Conservation (phyloP, 768 basidiomycete genomes). For the Macrolepiota dolichaula region DNA sequence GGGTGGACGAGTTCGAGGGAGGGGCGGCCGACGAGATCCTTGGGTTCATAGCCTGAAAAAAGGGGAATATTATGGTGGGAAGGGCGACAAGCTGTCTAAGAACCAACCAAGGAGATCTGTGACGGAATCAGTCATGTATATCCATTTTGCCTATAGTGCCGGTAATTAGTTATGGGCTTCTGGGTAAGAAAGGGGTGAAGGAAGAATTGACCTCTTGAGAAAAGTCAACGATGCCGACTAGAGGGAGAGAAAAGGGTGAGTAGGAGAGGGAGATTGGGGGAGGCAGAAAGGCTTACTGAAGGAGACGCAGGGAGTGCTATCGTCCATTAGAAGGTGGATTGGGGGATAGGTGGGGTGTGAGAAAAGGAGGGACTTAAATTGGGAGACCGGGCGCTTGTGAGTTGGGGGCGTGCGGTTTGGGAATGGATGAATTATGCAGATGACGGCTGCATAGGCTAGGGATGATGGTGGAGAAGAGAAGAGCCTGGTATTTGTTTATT, state of each 20-base stretch:
- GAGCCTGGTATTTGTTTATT: background rate
- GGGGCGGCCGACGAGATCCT: slow-evolving; percentile 64
- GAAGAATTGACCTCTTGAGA: slow-evolving; percentile 55
- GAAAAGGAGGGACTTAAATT: slow-evolving; percentile 16
- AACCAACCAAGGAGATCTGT: slow-evolving; percentile 57
- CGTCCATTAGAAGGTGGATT: slow-evolving; percentile 33
- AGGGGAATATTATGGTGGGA: slow-evolving; percentile 2
- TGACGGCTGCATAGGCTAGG: background rate
- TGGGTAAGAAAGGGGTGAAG: background rate
- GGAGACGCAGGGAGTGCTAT: slow-evolving; percentile 59
- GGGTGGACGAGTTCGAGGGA: slow-evolving; percentile 79
- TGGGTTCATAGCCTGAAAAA: slow-evolving; percentile 63
- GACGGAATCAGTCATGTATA: slow-evolving; percentile 65
- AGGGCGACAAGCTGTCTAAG: background rate
- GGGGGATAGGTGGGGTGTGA: slow-evolving; percentile 13
- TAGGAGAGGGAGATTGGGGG: slow-evolving; percentile 6
- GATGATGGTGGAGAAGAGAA: background rate
- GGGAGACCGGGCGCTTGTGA: slow-evolving; percentile 10
- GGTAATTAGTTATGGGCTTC: background rate
- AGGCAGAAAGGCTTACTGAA: slow-evolving; percentile 56
- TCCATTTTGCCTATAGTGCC: slow-evolving; percentile 52
- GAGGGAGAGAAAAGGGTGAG: background rate
- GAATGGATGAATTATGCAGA: background rate
- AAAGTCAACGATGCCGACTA: slow-evolving; percentile 82
- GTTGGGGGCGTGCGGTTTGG: background rate